Percentiles rank a stretch among this genome's conserved stretches.
Evolutionary conservation across 2,329 filamentous ascomycete species (phyloP).

Genomic region (Myriosclerotinia curreyana): DNA sequence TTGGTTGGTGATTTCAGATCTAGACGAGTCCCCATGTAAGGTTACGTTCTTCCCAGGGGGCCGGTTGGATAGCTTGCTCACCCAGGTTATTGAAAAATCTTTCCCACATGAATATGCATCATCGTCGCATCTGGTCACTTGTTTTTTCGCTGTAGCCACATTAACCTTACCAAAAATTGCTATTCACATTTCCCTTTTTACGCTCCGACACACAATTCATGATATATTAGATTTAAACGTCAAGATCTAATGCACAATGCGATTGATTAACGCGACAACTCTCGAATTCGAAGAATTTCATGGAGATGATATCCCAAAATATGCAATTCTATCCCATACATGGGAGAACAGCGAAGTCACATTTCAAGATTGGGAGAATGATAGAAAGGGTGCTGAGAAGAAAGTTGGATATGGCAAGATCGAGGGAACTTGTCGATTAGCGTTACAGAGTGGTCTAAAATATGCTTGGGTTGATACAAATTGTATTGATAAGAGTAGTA

Average conservation of each 20-base stretch:
- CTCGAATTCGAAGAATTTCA: background rate
- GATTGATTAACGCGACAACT: background rate
- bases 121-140: too few species aligned
- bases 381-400: too few species aligned
- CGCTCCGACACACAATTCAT: background rate
- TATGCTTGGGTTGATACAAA: conserved; percentile 26
- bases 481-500: conserved; percentile 27
- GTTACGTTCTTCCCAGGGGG: too few species aligned
- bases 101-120: too few species aligned
- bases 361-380: conserved; percentile 29
- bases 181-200: too few species aligned
- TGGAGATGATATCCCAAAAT: background rate
- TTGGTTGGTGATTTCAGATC: too few species aligned
- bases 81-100: too few species aligned
- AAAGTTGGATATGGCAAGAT: conserved; percentile 22
- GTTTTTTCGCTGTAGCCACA: too few species aligned
- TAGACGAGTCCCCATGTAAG: too few species aligned
- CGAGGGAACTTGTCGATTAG: conserved; percentile 2
- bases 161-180: too few species aligned
- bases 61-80: too few species aligned
- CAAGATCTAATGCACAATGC: background rate
- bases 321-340: conserved; percentile 44
- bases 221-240: background rate
- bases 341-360: conserved; percentile 41
- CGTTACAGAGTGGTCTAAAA: background rate